A percentile compares a stretch with the other conserved stretches of the same genome.
Conservation (phyloP, 768 basidiomycete genomes). For the Pulveroboletus ravenelii region DNA sequence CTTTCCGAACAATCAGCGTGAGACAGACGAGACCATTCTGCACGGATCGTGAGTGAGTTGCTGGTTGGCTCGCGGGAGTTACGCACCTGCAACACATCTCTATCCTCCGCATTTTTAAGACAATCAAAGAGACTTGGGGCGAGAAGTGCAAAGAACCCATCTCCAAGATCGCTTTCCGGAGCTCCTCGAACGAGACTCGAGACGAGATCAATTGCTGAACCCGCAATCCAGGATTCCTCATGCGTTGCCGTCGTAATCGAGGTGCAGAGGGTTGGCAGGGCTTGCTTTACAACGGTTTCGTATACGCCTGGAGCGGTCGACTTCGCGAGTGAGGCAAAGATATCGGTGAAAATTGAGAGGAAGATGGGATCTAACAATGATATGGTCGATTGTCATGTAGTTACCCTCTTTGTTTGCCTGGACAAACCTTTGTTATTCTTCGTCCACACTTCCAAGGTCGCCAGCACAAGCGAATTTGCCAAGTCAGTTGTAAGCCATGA, state of each 20-base stretch:
- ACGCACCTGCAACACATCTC: slow-evolving; percentile 74
- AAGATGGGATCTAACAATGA: slow-evolving; percentile 74
- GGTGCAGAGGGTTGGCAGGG: slow-evolving; percentile 67
- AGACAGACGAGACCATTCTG: slow-evolving; percentile 82
- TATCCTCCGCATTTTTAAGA: slow-evolving; percentile 69
- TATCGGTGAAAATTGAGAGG: slow-evolving; percentile 78
- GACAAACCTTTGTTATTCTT: slow-evolving; percentile 76
- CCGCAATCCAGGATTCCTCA: slow-evolving; percentile 69
- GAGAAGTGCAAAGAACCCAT: slow-evolving; percentile 72
- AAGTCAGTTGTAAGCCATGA: slow-evolving; percentile 69
- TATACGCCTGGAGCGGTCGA: slow-evolving; percentile 60
- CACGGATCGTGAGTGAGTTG: neutral
- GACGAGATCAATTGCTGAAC: slow-evolving; percentile 79
- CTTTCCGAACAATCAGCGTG: slow-evolving; percentile 83
- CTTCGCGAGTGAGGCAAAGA: slow-evolving; percentile 64
- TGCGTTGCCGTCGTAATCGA: slow-evolving; percentile 55
- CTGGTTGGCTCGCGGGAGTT: neutral
- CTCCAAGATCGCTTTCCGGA: slow-evolving; percentile 59
- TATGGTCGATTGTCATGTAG: slow-evolving; percentile 1
- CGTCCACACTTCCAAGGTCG: slow-evolving; percentile 77
- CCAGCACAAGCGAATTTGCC: slow-evolving; percentile 58
- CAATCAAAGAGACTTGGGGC: slow-evolving; percentile 73
- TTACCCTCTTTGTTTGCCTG: neutral
- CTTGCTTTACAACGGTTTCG: slow-evolving; percentile 63
- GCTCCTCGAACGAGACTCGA: slow-evolving; percentile 68